phyloP scores from a whole-genome alignment of 352 stramenopile genomes.

The Thraustotheca clavata region DNA sequence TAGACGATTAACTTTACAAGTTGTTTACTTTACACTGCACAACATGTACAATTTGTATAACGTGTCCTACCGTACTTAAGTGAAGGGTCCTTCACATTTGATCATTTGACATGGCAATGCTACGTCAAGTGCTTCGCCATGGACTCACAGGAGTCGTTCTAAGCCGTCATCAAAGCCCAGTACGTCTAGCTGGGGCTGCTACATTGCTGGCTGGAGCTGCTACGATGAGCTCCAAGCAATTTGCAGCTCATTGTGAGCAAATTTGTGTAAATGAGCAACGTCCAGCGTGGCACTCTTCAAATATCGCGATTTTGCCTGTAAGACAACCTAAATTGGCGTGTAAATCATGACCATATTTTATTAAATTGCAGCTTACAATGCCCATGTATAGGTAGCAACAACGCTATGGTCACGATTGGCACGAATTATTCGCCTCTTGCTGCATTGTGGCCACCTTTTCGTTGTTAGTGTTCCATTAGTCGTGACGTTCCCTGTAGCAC shows the following conservation, averaged over 20 bases:
- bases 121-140: neutral
- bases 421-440: neutral
- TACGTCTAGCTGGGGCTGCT: neutral
- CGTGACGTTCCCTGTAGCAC: conserved; percentile 16
- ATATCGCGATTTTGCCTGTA: neutral
- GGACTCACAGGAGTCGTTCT: neutral
- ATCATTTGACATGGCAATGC: conserved; percentile 9
- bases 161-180: neutral
- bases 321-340: neutral
- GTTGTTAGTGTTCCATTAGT: conserved; percentile 7
- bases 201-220: neutral
- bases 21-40: too few relatives aligned
- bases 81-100: too few relatives aligned
- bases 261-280: neutral
- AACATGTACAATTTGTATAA: too few relatives aligned
- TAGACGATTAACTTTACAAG: too few relatives aligned
- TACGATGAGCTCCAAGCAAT: neutral
- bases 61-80: too few relatives aligned
- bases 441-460: conserved; percentile 13
- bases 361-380: too few relatives aligned
- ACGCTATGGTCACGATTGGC: conserved; percentile 1
- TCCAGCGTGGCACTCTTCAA: neutral
- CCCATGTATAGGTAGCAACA: neutral
- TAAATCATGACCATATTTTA: too few relatives aligned
- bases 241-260: neutral